Evolutionary conservation across 208 protist genomes (phyloP), one percentile per base, ranked within the genome.

Genomic region (Leishmania lainsoni): DNA sequence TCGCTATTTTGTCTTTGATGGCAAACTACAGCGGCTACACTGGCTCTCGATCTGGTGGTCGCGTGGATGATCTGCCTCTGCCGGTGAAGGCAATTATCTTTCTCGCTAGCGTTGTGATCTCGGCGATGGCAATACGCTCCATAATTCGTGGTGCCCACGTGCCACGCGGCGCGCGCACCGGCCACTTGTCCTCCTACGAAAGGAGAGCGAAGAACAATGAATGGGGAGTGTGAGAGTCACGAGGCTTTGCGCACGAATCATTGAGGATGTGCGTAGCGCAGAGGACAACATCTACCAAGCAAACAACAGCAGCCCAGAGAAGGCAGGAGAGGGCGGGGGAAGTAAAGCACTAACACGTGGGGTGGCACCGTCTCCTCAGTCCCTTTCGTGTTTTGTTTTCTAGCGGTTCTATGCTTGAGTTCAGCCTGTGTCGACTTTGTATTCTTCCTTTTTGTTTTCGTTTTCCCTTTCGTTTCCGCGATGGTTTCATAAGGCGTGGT

Each of bases 1-100:
- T 81, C 20, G 86, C 86, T 0, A n/a, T 56, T 3, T 17, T 83
- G 9, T 86, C 71, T 58, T 32, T 89, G 45, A 65, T 45, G 6
- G 76, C 54, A 9, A 91, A 92, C 78, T 92, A 91, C 80, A 66
- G 29, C 8, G 83, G 79, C 51, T 91, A 90, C 72, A 42, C 48
- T 2, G 87, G 87, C 26, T 12, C 20, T 26, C 32, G 58, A 20
- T 17, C 45, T 9, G 90, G 90, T 48, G 90, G 90, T 6, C 83
- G 87, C 26, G 79, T 91, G 20, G 89, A 93, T 56, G 85, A 86
- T 10, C 58, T 91, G 68, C 75, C 85, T n/a, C 54, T 75, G 12
- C 63, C 59, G 10, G 56, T 80, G 54, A 89, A 90, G 76, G 32
- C 26, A 16, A 61, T 29, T 17, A 51, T 86, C 22, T 73, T 87